Evolutionary conservation across 331 rosid species (phyloP), one percentile per base, ranked within the genome.

Genomic region (Cydonia oblonga): DNA sequence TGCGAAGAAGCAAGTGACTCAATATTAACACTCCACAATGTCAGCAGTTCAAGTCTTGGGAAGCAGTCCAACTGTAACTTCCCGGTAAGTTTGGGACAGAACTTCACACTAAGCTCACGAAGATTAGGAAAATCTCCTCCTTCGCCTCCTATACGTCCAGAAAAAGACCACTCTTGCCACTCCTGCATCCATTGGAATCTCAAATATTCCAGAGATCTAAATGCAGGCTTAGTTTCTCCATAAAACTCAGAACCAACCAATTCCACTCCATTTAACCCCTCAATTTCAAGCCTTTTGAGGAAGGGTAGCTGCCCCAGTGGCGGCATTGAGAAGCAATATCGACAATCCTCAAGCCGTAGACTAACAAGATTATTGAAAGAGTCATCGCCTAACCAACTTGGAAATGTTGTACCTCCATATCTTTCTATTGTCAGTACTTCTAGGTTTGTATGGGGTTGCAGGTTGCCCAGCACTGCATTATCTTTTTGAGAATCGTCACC

Each of bases 171-270:
- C 28, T 40, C 76, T 54, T 72, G 51, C 76, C 68, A 72, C 28
- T 46, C 23, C 3, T 10, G 40, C 75, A 71, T 71, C 3, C 5
- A 0, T 1, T 22, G 0, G 16, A 72, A 60, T 5, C 40, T 35
- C 56, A 71, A 28, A 58, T 12, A 1, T 40, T 71, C 24, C 22
- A 38, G 2, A 59, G 35, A 71, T 71, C 38, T 12, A 46, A 23
- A 33, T 16, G 59, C 59, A 20, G 68, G 35, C 23, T 35, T 40
- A 4, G 16, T 19, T 16, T 10, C 49, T 7, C 38, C 58, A 12
- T 66, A 71, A 71, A 71, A 71, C 16, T 72, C 68, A 72, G 15
- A 33, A 0, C 76, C 68, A n/a, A 72, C 6, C 4, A 8, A 58
- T 26, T 9, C 59, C 54, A 72, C 68, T 25, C 20, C 19, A 61